These are phyloP conservation scores for Lecanosticta acicola DNA, from an alignment of 2,329 filamentous ascomycete species.

Conservation along the genomic window DNA sequence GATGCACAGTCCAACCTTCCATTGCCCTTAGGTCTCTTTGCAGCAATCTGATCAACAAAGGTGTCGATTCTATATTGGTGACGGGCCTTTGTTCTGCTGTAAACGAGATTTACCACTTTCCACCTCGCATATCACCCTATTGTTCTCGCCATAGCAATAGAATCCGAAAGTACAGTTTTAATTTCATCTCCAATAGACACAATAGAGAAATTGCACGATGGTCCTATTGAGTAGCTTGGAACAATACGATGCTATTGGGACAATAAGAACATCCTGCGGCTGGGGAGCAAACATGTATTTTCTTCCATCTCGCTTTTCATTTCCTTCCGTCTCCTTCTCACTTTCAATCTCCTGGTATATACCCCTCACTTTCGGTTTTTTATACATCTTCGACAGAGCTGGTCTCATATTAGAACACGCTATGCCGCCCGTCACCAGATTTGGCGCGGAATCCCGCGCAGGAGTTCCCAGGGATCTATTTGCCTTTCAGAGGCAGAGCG, in stretches of 20 bases:
- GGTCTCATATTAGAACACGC: no score
- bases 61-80: no score
- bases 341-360: background rate
- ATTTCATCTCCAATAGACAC: background rate
- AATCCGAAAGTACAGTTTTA: background rate
- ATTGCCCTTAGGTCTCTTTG: no score
- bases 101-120: no score
- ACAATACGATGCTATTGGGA: background rate
- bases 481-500: no score
- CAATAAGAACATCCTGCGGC: background rate
- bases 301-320: background rate
- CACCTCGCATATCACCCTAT: background rate
- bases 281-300: background rate
- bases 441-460: no score
- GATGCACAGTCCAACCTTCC: no score
- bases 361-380: background rate
- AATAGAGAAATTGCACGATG: background rate
- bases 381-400: background rate
- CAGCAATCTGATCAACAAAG: no score
- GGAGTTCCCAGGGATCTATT: no score
- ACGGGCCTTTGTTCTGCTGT: no score
- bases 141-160: background rate
- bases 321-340: background rate
- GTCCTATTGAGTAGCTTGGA: background rate
- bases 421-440: background rate